Percentiles rank a stretch among this genome's conserved stretches.
Evolutionary conservation across 2,329 filamentous ascomycete species (phyloP).

Genomic region (Chaetomiaceae sp.): DNA sequence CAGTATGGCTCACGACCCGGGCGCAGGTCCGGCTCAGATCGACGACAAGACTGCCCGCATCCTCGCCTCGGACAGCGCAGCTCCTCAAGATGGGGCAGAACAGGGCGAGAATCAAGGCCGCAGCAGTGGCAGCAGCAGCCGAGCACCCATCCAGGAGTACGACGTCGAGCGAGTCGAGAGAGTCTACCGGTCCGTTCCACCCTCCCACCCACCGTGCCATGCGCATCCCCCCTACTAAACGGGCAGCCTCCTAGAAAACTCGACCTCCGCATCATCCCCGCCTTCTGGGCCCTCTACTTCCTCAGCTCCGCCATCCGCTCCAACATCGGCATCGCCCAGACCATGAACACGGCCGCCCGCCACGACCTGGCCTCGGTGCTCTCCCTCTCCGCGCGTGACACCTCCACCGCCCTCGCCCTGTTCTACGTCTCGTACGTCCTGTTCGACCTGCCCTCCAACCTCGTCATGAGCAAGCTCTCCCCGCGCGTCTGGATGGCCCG

Average conservation of each 20-base stretch:
- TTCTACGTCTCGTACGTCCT: constrained; percentile 93
- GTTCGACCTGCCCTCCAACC: constrained; percentile 83
- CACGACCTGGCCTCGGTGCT: constrained; percentile 75
- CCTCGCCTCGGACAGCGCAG: constrained; percentile 16
- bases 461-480: constrained; percentile 80
- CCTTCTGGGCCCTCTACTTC: constrained; percentile 89
- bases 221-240: neutral
- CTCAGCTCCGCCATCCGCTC: constrained; percentile 87
- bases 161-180: constrained; percentile 49
- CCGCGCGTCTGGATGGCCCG: constrained; percentile 89
- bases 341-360: constrained; percentile 69
- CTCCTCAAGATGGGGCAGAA: constrained; percentile 1
- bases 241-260: constrained; percentile 41
- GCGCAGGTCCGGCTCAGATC: constrained; percentile 29
- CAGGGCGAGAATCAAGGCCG: constrained; percentile 10
- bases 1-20: constrained; percentile 42
- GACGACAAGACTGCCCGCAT: constrained; percentile 23
- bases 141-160: constrained; percentile 35
- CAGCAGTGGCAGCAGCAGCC: constrained; percentile 23
- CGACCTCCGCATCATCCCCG: constrained; percentile 59
- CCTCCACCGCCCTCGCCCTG: constrained; percentile 77
- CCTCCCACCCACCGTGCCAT: neutral
- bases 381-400: constrained; percentile 66
- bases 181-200: constrained; percentile 43
- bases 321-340: constrained; percentile 90